Conservation (phyloP, 2,329 filamentous ascomycete genomes). For the Zelopaecilomyces penicillatus region DNA sequence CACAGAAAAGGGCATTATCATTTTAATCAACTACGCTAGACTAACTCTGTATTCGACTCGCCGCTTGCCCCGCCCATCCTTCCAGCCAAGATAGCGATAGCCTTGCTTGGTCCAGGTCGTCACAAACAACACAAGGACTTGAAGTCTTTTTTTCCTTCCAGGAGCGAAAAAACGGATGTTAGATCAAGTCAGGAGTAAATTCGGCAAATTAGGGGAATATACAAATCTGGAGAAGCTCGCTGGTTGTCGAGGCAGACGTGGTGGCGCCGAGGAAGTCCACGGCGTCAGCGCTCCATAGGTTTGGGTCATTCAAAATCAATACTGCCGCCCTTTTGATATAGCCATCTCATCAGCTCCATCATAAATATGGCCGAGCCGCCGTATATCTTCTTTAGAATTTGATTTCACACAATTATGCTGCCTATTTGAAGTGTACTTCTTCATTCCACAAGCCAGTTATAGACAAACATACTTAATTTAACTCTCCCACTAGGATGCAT, state of each 20-base stretch:
- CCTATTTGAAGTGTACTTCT: neutral
- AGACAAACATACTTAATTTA: slow-evolving; percentile 1
- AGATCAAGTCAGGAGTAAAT: neutral
- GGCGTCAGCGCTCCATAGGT: neutral
- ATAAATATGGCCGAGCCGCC: neutral
- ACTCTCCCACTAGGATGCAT: neutral
- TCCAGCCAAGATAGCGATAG: slow-evolving; percentile 1
- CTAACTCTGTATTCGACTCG: neutral
- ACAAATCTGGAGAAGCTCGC: slow-evolving; percentile 2
- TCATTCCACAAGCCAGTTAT: neutral
- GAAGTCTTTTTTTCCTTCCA: slow-evolving; percentile 1
- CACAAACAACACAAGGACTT: slow-evolving; percentile 2
- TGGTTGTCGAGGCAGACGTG: neutral
- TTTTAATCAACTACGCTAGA: slow-evolving; percentile 7
- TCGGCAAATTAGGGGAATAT: neutral
- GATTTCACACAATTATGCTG: neutral
- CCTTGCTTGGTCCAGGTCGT: slow-evolving; percentile 2
- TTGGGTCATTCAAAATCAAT: neutral
- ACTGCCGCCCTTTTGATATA: neutral
- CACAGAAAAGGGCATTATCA: neutral
- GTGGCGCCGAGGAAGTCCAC: slow-evolving; percentile 2
- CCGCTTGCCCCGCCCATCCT: slow-evolving; percentile 1
- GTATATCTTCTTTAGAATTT: slow-evolving; percentile 3
- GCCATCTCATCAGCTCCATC: slow-evolving; percentile 2
- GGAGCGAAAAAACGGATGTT: slow-evolving; percentile 2